Conservation (phyloP, 768 basidiomycete genomes). For the Zangia roseola region DNA sequence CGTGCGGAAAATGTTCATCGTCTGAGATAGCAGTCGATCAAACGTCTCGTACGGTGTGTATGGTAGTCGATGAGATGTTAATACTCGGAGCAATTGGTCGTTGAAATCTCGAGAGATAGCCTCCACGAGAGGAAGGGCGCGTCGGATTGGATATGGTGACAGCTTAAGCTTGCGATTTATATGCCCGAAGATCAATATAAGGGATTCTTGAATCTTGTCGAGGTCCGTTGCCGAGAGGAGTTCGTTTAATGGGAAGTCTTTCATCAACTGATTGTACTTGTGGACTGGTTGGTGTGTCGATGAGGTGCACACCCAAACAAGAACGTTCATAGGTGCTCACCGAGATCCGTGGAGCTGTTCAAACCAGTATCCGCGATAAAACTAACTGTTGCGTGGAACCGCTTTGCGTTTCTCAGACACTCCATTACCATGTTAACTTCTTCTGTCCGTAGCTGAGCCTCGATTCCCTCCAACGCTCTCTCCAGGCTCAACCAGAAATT, state of each 20-base stretch:
- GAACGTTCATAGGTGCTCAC: slow-evolving; percentile 38
- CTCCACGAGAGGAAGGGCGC: slow-evolving; percentile 94
- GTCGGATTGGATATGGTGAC: slow-evolving; percentile 94
- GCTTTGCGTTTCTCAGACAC: slow-evolving; percentile 90
- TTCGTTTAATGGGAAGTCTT: slow-evolving; percentile 97
- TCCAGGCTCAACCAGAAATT: slow-evolving; percentile 99
- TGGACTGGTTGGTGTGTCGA: slow-evolving; percentile 58
- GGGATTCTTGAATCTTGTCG: slow-evolving; percentile 89
- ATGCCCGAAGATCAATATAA: slow-evolving; percentile 86
- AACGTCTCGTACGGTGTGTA: slow-evolving; percentile 96
- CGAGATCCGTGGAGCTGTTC: slow-evolving; percentile 88
- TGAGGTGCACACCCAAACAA: background rate
- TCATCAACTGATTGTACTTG: slow-evolving; percentile 98
- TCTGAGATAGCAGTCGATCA: slow-evolving; percentile 76
- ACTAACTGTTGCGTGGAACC: slow-evolving; percentile 95
- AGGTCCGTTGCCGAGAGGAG: slow-evolving; percentile 95
- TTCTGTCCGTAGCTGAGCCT: slow-evolving; percentile 86
- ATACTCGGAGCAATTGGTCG: slow-evolving; percentile 86
- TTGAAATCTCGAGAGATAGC: slow-evolving; percentile 98
- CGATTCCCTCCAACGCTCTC: slow-evolving; percentile 89
- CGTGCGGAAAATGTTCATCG: slow-evolving; percentile 74
- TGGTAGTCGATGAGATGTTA: slow-evolving; percentile 87
- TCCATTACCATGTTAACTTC: slow-evolving; percentile 94
- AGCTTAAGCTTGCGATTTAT: slow-evolving; percentile 94
- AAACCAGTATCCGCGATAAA: slow-evolving; percentile 97